A percentile compares a stretch with the other conserved stretches of the same genome.
phyloP scores from a whole-genome alignment of 306 rosid species.

The Lotus japonicus region DNA sequence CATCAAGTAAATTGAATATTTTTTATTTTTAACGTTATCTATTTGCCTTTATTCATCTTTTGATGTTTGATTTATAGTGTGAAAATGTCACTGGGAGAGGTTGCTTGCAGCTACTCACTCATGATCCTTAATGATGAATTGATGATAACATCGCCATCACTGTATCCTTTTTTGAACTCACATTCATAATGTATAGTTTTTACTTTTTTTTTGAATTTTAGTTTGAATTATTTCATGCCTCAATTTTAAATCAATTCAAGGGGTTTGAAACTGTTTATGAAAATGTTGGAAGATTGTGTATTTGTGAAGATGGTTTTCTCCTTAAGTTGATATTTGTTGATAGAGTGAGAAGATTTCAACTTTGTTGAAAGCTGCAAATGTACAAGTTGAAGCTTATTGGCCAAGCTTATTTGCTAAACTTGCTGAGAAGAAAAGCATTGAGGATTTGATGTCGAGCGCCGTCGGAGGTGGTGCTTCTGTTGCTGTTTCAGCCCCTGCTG shows the following conservation, averaged over 20 bases:
- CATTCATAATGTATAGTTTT: neutral
- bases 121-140: constrained; percentile 57
- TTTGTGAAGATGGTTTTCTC: constrained; percentile 5
- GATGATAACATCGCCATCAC: constrained; percentile 62
- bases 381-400: constrained; percentile 59
- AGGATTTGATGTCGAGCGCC: constrained; percentile 47
- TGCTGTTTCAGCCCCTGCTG: constrained; percentile 45
- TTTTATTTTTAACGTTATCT: neutral
- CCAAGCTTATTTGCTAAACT: constrained; percentile 64
- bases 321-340: constrained; percentile 19
- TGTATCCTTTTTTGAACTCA: constrained; percentile 29
- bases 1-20: neutral
- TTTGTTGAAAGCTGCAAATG: constrained; percentile 51
- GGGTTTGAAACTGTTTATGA: neutral
- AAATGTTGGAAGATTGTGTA: neutral
- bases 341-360: constrained; percentile 65
- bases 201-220: neutral
- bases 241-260: neutral
- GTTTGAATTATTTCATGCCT: neutral
- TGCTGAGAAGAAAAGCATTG: constrained; percentile 56
- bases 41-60: neutral
- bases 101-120: constrained; percentile 50
- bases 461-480: constrained; percentile 51
- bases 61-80: neutral
- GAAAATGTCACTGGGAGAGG: constrained; percentile 47